Base-by-base conservation (phyloP, 2,329 filamentous ascomycete species). In the Chaetothyriales sp. region DNA sequence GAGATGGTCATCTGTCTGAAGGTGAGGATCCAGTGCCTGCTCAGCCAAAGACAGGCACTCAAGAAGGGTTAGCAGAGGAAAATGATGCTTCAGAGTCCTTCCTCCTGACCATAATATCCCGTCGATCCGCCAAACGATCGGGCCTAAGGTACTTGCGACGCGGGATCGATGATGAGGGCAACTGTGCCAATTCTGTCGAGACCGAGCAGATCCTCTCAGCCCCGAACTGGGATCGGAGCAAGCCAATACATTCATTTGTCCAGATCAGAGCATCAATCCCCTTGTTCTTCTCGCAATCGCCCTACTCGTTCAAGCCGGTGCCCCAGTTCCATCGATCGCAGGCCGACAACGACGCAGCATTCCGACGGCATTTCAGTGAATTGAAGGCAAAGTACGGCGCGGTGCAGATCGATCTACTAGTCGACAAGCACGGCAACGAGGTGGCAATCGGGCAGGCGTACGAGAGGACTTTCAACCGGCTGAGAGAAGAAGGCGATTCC, bases 251-350 rank as follows among this genome's bases (percentile, higher is more conserved):
- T 64, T 95, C 88, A 0, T 93, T 95, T 60, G 70, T 93, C 2
- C 92, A 98, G 64, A 73, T 88, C 20, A 79, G 92, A 56, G 90
- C 89, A 5, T 95, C 89, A 19, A 94, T 96, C 56, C 92, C 92
- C 0, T 68, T 96, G 0, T 96, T 92, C 70, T 98, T 95, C 64
- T 93, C 89, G 0, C 92, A 98, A 62, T 87, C 85, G 0, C 89
- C 90, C 0, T 96, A 95, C 65, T 88, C 87, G 8, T 79, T 96
- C 58, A 95, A 95, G 63, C 92, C 92, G 0, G 75, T 84, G 9
- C 88, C 90, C 0, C 77, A 85, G 12, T 70, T 93, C 36, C 85
- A 88, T 63, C 88, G 94, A 58, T 93, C 87, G 0, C 71, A 77
- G 2, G 80, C 86, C 45, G 80, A 81, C 10, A 98, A 96, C 59